Conservation (phyloP, 192 early-diverging fungal species). For the Backusella liffmaniae region DNA sequence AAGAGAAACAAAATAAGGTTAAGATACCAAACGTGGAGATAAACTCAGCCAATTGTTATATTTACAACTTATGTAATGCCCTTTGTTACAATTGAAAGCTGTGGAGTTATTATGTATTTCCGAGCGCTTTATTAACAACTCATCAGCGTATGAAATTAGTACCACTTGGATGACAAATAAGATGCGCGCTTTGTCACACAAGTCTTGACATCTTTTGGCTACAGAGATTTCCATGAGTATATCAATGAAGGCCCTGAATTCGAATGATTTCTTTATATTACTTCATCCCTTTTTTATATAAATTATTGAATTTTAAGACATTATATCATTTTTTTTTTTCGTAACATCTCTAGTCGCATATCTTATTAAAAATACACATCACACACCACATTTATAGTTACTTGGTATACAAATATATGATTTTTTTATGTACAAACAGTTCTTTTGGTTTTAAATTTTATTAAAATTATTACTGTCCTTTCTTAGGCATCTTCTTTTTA, state of each 20-base stretch:
- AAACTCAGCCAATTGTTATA: not conserved
- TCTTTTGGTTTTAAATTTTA: not conserved
- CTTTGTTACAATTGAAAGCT: not conserved
- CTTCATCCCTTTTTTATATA: not conserved
- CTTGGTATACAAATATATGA: not conserved
- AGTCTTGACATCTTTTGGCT: not conserved
- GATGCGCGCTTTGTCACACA: not conserved
- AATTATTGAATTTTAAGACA: not conserved
- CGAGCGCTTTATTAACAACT: not conserved
- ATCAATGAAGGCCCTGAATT: not conserved
- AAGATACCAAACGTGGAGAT: not conserved
- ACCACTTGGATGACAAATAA: not conserved
- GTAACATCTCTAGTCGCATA: not conserved
- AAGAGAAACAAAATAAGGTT: not conserved
- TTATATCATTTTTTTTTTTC: not conserved
- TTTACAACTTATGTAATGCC: not conserved
- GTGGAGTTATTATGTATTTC: not conserved
- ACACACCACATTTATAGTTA: not conserved
- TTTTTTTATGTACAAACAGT: not conserved
- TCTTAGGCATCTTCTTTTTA: conserved; percentile 55
- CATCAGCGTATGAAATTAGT: not conserved
- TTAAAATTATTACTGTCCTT: conserved; percentile 10
- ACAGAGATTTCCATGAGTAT: not conserved
- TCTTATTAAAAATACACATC: too few relatives aligned
- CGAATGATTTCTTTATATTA: not conserved